Evolutionary conservation across 2,329 filamentous ascomycete genomes (phyloP), one percentile per base, ranked within the genome.

Genomic region (Coccinonectria pachysandricola): DNA sequence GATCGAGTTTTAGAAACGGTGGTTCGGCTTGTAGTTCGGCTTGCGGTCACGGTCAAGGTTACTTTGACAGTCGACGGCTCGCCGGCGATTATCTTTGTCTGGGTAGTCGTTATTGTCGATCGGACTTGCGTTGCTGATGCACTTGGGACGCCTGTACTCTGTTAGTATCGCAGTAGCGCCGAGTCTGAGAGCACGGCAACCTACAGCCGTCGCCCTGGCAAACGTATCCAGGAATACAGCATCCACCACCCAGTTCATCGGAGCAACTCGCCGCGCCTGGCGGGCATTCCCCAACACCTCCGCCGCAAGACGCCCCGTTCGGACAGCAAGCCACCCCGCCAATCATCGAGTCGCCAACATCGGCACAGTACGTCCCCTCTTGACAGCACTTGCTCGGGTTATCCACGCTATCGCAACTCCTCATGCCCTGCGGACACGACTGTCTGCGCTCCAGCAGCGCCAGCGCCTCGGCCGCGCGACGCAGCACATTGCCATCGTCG

Each of bases 301-400:
- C 77, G 4, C 65, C 66, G 49, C 82, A 88, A 5, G 52, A 66
- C 21, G 62, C 57, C 4, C 79, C 80, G 18, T 60, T 46, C 0
- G 79, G 78, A 54, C 83, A 91, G 53, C 83, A 91, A 3, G 81
- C 82, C 3, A 88, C 73, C 22, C 71, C 68, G 6, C 79, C 79
- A 15, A 77, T 59, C 1, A 67, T 68, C 5, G 68, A 68, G 49
- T 81, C 71, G 16, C 64, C 50, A 4, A 85, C 72, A 13, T 57
- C 53, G 23, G 79, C 73, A 48, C 83, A 91, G 6, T 64, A 70
- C 39, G 79, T 74, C 10, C 63, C 67, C n/a, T 61, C 60, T 12
- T 65, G 59, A 50, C 83, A 91, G 59, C 83, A 91, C 52, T 77
- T 79, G 51, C 84, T 70, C 1, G 79, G 70, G 23, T 70, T 67